Evolutionary conservation across 352 stramenopile genomes (phyloP).

Genomic region (Plasmopara viticola): DNA sequence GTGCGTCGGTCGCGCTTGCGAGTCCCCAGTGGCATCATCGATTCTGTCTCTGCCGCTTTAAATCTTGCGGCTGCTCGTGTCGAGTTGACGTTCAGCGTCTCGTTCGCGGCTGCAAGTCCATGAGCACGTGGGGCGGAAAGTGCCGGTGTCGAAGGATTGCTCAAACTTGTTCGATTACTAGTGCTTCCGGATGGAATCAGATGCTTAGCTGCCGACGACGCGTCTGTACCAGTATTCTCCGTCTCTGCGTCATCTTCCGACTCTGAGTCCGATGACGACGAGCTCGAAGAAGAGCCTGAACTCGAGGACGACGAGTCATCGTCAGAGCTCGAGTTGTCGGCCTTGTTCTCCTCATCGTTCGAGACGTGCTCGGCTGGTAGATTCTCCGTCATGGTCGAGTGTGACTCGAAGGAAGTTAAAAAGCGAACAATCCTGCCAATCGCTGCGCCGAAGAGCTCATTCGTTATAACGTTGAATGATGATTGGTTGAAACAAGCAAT

Average conservation of each 20-base stretch:
- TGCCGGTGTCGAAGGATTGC: slow-evolving; percentile 13
- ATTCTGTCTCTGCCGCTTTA: slow-evolving; percentile 33
- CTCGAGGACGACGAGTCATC: slow-evolving; percentile 74
- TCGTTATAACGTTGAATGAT: not conserved
- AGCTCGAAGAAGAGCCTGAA: slow-evolving; percentile 69
- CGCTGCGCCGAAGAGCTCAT: too few relatives aligned
- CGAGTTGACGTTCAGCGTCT: slow-evolving; percentile 67
- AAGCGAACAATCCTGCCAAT: too few relatives aligned
- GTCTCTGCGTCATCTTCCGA: slow-evolving; percentile 40
- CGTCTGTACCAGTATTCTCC: slow-evolving; percentile 8
- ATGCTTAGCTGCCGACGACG: slow-evolving; percentile 9
- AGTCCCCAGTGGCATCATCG: slow-evolving; percentile 74
- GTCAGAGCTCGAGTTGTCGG: slow-evolving; percentile 60
- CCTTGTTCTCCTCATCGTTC: slow-evolving; percentile 39
- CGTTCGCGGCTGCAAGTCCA: slow-evolving; percentile 25
- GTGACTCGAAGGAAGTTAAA: not conserved
- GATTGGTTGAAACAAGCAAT: slow-evolving; percentile 21
- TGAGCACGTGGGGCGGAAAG: slow-evolving; percentile 28
- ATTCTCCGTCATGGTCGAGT: slow-evolving; percentile 23
- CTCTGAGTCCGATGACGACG: slow-evolving; percentile 75
- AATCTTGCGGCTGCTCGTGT: slow-evolving; percentile 62
- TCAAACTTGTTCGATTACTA: slow-evolving; percentile 11
- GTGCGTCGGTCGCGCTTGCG: slow-evolving; percentile 81
- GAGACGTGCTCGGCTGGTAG: slow-evolving; percentile 19
- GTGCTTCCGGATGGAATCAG: slow-evolving; percentile 3